A percentile compares a stretch with the other conserved stretches of the same genome.
Evolutionary conservation across 176 grass and related monocot genomes (phyloP).

Genomic region (Hsuehochloa calcarea): DNA sequence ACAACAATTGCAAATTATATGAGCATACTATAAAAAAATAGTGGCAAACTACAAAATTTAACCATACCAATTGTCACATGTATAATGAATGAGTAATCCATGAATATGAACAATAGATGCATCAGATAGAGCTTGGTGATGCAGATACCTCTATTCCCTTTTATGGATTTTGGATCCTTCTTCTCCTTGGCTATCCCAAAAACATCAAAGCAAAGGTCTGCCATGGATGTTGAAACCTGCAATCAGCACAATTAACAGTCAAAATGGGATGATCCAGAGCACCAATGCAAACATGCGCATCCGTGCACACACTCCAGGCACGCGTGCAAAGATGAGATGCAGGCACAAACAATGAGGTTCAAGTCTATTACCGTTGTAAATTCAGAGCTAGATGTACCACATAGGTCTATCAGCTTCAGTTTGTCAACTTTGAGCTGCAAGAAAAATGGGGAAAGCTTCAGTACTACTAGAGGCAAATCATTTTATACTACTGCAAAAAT

Average conservation of each 20-base stretch:
- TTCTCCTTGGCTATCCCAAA: conserved; percentile 92
- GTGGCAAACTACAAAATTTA: neutral
- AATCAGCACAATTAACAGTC: conserved; percentile 10
- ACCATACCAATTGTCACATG: neutral
- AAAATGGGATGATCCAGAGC: neutral
- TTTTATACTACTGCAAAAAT: neutral
- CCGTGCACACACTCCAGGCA: neutral
- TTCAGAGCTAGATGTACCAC: conserved; percentile 80
- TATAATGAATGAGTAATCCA: neutral
- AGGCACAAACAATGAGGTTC: neutral
- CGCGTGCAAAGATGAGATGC: neutral
- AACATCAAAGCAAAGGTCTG: conserved; percentile 92
- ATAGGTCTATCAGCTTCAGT: conserved; percentile 82
- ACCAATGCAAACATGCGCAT: neutral
- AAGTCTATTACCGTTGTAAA: conserved; percentile 66
- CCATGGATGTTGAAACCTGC: conserved; percentile 94
- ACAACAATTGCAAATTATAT: neutral
- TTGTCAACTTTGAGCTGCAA: conserved; percentile 95
- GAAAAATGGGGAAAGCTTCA: conserved; percentile 18
- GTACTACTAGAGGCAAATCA: neutral
- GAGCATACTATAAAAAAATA: neutral
- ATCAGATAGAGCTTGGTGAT: neutral
- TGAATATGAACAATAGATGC: neutral
- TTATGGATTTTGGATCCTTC: conserved; percentile 77
- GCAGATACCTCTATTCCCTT: conserved; percentile 82